Evolutionary conservation across 148 eudicot genomes (phyloP), one percentile per base, ranked within the genome.

Genomic region (Chenopodium album): DNA sequence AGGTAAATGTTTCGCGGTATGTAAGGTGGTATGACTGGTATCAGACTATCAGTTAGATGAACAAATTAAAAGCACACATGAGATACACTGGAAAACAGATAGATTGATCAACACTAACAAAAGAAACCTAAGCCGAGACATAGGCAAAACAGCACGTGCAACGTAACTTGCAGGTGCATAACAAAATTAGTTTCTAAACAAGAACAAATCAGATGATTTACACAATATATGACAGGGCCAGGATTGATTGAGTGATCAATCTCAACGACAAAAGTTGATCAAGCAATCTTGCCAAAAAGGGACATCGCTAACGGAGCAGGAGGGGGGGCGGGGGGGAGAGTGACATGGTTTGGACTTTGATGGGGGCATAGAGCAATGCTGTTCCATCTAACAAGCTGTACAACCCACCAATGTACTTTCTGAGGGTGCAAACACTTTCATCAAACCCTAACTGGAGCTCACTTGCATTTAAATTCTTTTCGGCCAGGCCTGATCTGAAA

Each of bases 361-460:
- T 50, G 63, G n/a, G 22, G 62, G 13, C 56, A 10, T 56, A 31
- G n/a, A 28, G 77, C 29, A 26, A 73, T 44, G 78, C 19, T 13
- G 73, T 54, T 56, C 74, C 85, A 69, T 47, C 41, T 83, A 73
- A 37, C 69, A 78, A 64, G 65, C 78, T 81, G 81, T 84, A 84
- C 80, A 80, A 63, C 72, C 63, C 44, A 34, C 48, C 82, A 75
- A 23, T 23, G 75, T 46, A 9, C 81, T 71, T 80, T 54, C 77
- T 0, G 5, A 59, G 76, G 50, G 22, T 23, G 76, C 64, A 59
- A 47, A 54, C 81, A 1, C 41, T 62, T 62, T 34, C 31, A 81
- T 34, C 69, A 37, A 22, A 72, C 26, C 73, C n/a, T 78, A 56
- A 56, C 48, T 56, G 73, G 74, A 14, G 70, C 54, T 20, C 6